These are phyloP conservation scores for Psilocybe tampanensis DNA, from an alignment of 768 basidiomycete genomes.

Conservation along the genomic window DNA sequence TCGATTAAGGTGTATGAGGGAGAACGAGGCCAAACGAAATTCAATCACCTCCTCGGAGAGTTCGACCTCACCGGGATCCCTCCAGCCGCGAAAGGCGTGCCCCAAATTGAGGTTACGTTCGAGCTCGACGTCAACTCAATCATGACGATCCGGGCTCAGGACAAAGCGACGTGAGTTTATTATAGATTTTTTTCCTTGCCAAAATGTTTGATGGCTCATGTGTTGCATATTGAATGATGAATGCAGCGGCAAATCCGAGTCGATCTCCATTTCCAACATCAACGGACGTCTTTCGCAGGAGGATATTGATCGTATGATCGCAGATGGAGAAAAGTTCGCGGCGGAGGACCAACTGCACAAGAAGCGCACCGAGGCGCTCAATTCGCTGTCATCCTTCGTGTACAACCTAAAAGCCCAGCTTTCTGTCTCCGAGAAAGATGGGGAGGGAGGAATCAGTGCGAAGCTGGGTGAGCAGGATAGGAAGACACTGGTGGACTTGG, in stretches of 20 bases:
- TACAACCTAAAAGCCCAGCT: constrained; percentile 88
- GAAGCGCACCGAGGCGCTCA: constrained; percentile 82
- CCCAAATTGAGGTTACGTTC: constrained; percentile 91
- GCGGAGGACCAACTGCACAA: constrained; percentile 29
- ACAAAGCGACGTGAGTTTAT: constrained; percentile 80
- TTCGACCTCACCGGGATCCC: constrained; percentile 91
- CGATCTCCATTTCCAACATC: constrained; percentile 69
- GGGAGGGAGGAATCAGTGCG: constrained; percentile 52
- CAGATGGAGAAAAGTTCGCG: constrained; percentile 50
- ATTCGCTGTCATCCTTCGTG: constrained; percentile 76
- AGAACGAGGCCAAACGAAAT: constrained; percentile 85
- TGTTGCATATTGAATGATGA: too few species aligned
- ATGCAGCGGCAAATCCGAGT: constrained; percentile 79
- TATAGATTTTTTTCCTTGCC: constrained; percentile 17
- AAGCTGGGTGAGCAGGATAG: constrained; percentile 64
- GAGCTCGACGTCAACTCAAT: constrained; percentile 88
- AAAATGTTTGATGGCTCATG: neutral
- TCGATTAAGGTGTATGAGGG: constrained; percentile 91
- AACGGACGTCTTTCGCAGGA: constrained; percentile 58
- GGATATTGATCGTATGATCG: constrained; percentile 58
- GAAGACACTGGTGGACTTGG: constrained; percentile 55
- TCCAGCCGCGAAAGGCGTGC: constrained; percentile 86
- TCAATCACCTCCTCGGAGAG: constrained; percentile 89
- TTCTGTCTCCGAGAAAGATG: constrained; percentile 74
- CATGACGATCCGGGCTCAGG: constrained; percentile 77